Conservation (phyloP, 768 basidiomycete species). For the Hydnum rufescens region DNA sequence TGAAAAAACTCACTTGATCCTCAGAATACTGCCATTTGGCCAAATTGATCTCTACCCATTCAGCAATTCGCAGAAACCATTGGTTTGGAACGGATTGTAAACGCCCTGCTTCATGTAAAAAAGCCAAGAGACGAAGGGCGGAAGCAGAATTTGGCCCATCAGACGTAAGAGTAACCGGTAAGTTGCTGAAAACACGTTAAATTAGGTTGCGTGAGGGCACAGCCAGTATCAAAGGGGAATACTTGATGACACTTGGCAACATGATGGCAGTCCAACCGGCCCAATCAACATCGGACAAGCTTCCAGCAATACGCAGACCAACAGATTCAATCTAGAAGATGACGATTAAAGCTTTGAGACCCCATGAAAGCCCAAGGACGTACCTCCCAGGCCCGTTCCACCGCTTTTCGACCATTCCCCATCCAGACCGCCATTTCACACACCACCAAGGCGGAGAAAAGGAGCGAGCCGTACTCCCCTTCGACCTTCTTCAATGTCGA, state of each 20-base stretch:
- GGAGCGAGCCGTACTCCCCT: too few species aligned
- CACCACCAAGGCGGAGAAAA: constrained; percentile 20
- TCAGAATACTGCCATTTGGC: background rate
- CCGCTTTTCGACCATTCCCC: constrained; percentile 31
- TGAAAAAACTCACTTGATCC: too few species aligned
- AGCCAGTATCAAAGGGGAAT: background rate
- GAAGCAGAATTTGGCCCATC: background rate
- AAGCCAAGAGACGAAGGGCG: background rate
- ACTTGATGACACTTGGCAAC: constrained; percentile 30
- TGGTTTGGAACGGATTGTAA: too few species aligned
- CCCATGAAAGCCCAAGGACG: background rate
- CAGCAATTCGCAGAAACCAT: background rate
- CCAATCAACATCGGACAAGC: constrained; percentile 47
- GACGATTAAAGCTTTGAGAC: background rate
- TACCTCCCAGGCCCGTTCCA: constrained; percentile 28
- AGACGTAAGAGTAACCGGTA: background rate
- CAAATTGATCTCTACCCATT: background rate
- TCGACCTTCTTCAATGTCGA: background rate
- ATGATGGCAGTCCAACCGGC: constrained; percentile 59
- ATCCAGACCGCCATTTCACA: constrained; percentile 30
- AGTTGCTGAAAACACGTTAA: background rate
- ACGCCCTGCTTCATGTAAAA: background rate
- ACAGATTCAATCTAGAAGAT: constrained; percentile 18
- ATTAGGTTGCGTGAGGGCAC: too few species aligned
- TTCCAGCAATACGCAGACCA: constrained; percentile 35